These are phyloP conservation scores for Phanerochaete carnosa DNA, from an alignment of 768 basidiomycete genomes.

Conservation along the genomic window DNA sequence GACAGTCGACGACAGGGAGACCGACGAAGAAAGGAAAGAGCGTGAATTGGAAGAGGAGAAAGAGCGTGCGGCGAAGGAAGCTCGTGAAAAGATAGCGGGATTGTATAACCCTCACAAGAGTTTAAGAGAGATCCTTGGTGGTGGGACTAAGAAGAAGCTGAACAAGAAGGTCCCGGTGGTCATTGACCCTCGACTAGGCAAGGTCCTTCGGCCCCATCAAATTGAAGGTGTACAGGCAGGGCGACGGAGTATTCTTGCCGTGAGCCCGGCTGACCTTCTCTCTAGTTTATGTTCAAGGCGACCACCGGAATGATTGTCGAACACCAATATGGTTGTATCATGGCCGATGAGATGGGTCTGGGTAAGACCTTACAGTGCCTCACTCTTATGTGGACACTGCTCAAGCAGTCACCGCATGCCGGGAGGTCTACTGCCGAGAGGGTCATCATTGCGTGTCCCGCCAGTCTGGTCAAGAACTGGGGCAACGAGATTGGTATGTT, in stretches of 20 bases:
- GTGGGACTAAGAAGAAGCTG: constrained; percentile 63
- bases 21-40: constrained; percentile 78
- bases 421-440: constrained; percentile 91
- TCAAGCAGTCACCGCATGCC: constrained; percentile 91
- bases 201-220: constrained; percentile 94
- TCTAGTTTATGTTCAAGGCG: constrained; percentile 91
- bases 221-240: constrained; percentile 94
- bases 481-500: constrained; percentile 86
- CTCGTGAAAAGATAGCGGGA: constrained; percentile 65
- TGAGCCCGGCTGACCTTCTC: constrained; percentile 3
- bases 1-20: constrained; percentile 89
- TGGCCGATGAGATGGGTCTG: constrained; percentile 99
- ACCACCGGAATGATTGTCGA: constrained; percentile 91
- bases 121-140: constrained; percentile 72
- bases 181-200: constrained; percentile 84
- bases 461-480: constrained; percentile 97
- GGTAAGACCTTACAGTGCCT: constrained; percentile 98
- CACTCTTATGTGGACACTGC: constrained; percentile 87
- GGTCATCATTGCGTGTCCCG: constrained; percentile 95
- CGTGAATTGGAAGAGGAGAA: constrained; percentile 72
- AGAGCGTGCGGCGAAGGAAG: constrained; percentile 59
- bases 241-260: background rate
- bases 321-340: constrained; percentile 93
- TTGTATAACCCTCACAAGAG: constrained; percentile 92
- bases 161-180: constrained; percentile 90